A percentile compares a stretch with the other conserved stretches of the same genome.
phyloP scores from a whole-genome alignment of 2,329 filamentous ascomycete species.

The Albophoma yamanashiensis region DNA sequence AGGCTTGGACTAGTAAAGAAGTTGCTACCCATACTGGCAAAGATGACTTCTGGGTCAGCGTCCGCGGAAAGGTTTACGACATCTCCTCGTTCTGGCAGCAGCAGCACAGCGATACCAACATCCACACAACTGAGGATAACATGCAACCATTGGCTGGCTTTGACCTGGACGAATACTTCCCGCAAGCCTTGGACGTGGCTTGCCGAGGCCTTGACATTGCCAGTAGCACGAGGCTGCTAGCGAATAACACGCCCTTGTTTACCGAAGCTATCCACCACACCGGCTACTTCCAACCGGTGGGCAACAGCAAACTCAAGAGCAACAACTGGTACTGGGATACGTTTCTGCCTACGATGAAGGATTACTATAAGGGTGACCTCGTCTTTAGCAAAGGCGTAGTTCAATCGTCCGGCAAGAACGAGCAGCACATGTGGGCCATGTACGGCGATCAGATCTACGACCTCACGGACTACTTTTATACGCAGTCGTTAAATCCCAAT shows the following conservation, averaged over 20 bases:
- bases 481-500: slow-evolving; percentile 48
- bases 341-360: slow-evolving; percentile 71
- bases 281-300: slow-evolving; percentile 47
- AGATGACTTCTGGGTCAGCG: slow-evolving; percentile 76
- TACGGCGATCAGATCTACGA: slow-evolving; percentile 74
- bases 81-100: slow-evolving; percentile 77
- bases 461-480: slow-evolving; percentile 84
- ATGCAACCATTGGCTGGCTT: slow-evolving; percentile 74
- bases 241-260: slow-evolving; percentile 53
- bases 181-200: slow-evolving; percentile 61
- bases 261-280: slow-evolving; percentile 56
- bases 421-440: slow-evolving; percentile 68
- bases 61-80: slow-evolving; percentile 85
- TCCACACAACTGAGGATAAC: slow-evolving; percentile 44
- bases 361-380: slow-evolving; percentile 79
- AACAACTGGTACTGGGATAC: slow-evolving; percentile 65
- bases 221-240: slow-evolving; percentile 41
- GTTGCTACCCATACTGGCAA: slow-evolving; percentile 59
- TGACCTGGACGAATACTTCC: slow-evolving; percentile 75
- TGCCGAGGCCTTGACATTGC: slow-evolving; percentile 66
- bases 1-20: slow-evolving; percentile 69
- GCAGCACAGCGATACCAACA: slow-evolving; percentile 67
- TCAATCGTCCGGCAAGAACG: slow-evolving; percentile 51
- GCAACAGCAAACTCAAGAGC: slow-evolving; percentile 45
- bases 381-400: slow-evolving; percentile 58